Base-by-base conservation (phyloP, 305 asterid genomes). In the Fraxinus albicans region DNA sequence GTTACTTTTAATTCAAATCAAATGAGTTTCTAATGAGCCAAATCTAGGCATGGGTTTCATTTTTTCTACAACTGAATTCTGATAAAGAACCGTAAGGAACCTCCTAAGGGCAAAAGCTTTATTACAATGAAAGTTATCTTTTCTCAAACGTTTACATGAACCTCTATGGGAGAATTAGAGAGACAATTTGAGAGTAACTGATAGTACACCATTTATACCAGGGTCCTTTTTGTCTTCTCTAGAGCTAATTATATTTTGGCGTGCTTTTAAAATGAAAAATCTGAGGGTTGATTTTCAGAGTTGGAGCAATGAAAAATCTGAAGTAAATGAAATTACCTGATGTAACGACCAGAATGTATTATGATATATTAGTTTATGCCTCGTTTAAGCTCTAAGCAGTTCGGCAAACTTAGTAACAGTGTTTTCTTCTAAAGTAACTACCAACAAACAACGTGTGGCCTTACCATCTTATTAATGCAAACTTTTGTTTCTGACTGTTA, bases 141-240 rank as follows among this genome's bases (percentile, higher is more conserved):
- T 77, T 77, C 63, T 77, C n/a, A 53, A 77, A 15, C 4, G 40
- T 50, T 29, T 15, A 19, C 70, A 6, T 23, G 5, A 77, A 79
- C 76, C 77, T 27, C 36, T 72, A 27, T 44, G 65, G 38, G 74
- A 25, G 79, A 53, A 35, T 58, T 13, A 69, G 74, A 69, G 78
- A 60, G 69, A 21, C 77, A 73, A 70, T 38, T n/a, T 77, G 33
- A 84, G 25, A 77, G 75, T 38, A 67, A n/a, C 55, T 67, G 70
- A 53, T 80, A 27, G 40, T 33, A 27, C 80, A 44, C 47, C 58
- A 25, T 42, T 60, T 72, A 29, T 31, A 12, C 19, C 19, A 29
- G 19, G 12, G 38, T 27, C 38, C 21, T 31, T 69, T 69, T 31
- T 69, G 8, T 69, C 75, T 69, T 12, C 9, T 69, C 75, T 31